Base-by-base conservation (phyloP, 345 rosid species). In the Euclidium syriacum region DNA sequence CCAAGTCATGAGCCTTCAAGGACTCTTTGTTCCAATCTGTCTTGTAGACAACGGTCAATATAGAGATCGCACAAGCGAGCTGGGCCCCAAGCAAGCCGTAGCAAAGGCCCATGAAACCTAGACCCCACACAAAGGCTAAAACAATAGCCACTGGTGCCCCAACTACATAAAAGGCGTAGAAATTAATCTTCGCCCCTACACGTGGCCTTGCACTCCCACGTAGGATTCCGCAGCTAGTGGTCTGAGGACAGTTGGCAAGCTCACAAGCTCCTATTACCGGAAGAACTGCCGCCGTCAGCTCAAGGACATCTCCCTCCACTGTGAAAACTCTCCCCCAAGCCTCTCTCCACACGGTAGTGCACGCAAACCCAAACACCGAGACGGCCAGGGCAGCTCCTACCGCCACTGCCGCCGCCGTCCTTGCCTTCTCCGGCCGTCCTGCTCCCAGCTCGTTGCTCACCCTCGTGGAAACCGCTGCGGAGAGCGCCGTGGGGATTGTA, bases 361-460 rank as follows among this genome's bases (percentile, higher is more conserved):
- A 76, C 15, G 79, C 10, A 56, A 91, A 57, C 2, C 98, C 98
- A 2, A 83, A 23, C 0, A 78, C 27, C 2, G 96, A 86, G 3
- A 75, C 62, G 2, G 72, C 12, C 18, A 83, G 9, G n/a, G 95
- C 84, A 6, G 79, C 38, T 4, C 79, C 91, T 10, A 88, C 77
- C n/a, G 88, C 78, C 0, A 81, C 88, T 3, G 58, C 68, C 0
- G 92, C 70, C 0, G 96, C 84, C 29, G 82, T 24, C 23, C 87
- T 79, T 1, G 96, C 96, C 62, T 70, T 77, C 10, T 36, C 33
- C 1, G 94, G 89, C 67, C 80, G 70, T 2, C 86, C 83, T 0
- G 95, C 96, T 33, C 98, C 98, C 2, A 92, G 82, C 73, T 92
- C 96, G 33, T 83, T 85, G 14, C 98, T 94, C 0, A 92, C 96